Percentiles rank a stretch among this genome's conserved stretches.
Conservation (phyloP, 2,329 filamentous ascomycete genomes). For the Coniella vitis region DNA sequence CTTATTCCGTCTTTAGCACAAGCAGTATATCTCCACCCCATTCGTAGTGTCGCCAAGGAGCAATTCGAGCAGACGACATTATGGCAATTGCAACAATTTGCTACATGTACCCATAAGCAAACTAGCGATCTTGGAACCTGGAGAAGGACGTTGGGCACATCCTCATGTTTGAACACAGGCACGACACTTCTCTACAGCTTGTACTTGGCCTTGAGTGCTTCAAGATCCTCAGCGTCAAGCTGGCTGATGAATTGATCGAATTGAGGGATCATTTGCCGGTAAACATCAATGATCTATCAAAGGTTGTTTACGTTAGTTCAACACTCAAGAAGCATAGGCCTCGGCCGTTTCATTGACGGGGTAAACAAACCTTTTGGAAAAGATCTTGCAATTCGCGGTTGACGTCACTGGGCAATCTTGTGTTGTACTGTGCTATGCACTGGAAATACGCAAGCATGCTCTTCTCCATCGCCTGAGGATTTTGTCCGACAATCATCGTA, state of each 20-base stretch:
- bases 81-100: too few relatives aligned
- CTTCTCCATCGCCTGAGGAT: constrained; percentile 88
- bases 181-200: constrained; percentile 10
- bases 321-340: background rate
- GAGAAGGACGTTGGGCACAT: background rate
- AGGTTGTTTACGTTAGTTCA: constrained; percentile 21
- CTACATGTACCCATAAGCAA: too few relatives aligned
- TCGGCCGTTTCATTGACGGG: background rate
- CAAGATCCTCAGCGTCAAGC: constrained; percentile 42
- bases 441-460: constrained; percentile 76
- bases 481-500: constrained; percentile 73
- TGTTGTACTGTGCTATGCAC: constrained; percentile 72
- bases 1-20: too few relatives aligned
- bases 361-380: constrained; percentile 66
- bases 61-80: too few relatives aligned
- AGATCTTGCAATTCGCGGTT: constrained; percentile 62
- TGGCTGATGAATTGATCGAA: constrained; percentile 49
- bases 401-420: constrained; percentile 51
- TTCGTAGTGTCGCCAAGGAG: background rate
- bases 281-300: constrained; percentile 40
- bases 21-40: too few relatives aligned
- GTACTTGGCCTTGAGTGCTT: constrained; percentile 43
- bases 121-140: background rate
- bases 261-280: constrained; percentile 53
- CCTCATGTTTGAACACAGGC: background rate